Conservation (phyloP, 805 yeast genomes). For the Kazachstania viticola region DNA sequence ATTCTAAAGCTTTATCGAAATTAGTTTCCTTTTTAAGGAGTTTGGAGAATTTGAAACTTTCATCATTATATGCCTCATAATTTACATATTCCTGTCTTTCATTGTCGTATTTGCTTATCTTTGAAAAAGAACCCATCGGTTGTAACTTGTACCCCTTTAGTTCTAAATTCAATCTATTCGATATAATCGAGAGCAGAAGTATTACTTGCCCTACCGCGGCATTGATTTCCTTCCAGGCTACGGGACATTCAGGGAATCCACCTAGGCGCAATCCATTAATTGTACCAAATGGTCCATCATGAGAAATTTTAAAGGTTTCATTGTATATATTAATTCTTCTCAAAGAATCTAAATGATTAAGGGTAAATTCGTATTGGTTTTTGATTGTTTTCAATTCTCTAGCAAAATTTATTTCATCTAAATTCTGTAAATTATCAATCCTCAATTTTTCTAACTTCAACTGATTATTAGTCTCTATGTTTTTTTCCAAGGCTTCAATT, state of each 20-base stretch:
- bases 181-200: slow-evolving; percentile 53
- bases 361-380: slow-evolving; percentile 48
- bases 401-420: slow-evolving; percentile 38
- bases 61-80: slow-evolving; percentile 57
- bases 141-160: slow-evolving; percentile 50
- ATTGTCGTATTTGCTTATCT: slow-evolving; percentile 39
- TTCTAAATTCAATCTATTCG: slow-evolving; percentile 42
- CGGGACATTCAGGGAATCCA: slow-evolving; percentile 40
- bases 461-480: slow-evolving; percentile 35
- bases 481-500: slow-evolving; percentile 35
- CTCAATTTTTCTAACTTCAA: slow-evolving; percentile 34
- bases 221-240: slow-evolving; percentile 85
- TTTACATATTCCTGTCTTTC: slow-evolving; percentile 29
- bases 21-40: slow-evolving; percentile 56
- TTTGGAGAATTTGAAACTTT: slow-evolving; percentile 58
- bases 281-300: slow-evolving; percentile 75
- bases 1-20: slow-evolving; percentile 73
- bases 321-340: slow-evolving; percentile 72
- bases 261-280: slow-evolving; percentile 85
- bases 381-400: slow-evolving; percentile 52
- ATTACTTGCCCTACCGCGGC: slow-evolving; percentile 85
- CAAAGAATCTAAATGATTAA: slow-evolving; percentile 56
- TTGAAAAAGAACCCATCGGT: slow-evolving; percentile 80
- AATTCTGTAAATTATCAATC: slow-evolving; percentile 43
- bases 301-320: slow-evolving; percentile 73